A percentile compares a stretch with the other conserved stretches of the same genome.
Conservation (phyloP, 345 rosid species). For the Melastoma malabathricum region DNA sequence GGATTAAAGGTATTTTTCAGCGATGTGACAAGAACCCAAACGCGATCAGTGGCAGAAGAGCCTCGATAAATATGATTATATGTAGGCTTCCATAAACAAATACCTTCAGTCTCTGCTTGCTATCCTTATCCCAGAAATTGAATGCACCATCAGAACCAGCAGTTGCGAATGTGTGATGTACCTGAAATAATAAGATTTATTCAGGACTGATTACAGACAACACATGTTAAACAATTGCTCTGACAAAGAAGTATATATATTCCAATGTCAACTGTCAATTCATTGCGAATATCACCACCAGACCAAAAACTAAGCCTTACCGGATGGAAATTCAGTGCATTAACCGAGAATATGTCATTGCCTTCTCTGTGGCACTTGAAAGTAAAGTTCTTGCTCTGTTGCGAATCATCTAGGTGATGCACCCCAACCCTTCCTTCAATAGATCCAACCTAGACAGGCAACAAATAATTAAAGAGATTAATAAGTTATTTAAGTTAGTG, state of each 20-base stretch:
- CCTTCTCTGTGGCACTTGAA: slow-evolving; percentile 96
- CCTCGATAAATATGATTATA: too few species aligned
- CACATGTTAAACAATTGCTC: neutral
- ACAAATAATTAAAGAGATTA: neutral
- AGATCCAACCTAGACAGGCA: slow-evolving; percentile 62
- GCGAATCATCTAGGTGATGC: slow-evolving; percentile 89
- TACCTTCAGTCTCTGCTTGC: slow-evolving; percentile 97
- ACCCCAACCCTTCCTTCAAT: slow-evolving; percentile 99
- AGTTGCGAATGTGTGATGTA: slow-evolving; percentile 92
- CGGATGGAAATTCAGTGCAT: slow-evolving; percentile 89
- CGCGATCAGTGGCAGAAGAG: too few species aligned
- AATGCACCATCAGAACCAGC: slow-evolving; percentile 98
- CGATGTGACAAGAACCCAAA: too few species aligned
- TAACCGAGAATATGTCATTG: slow-evolving; percentile 84
- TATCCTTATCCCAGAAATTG: slow-evolving; percentile 99
- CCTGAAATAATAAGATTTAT: slow-evolving; percentile 22
- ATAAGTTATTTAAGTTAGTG: too few species aligned
- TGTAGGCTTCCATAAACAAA: too few species aligned
- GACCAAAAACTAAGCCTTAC: slow-evolving; percentile 28
- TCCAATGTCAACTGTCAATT: too few species aligned
- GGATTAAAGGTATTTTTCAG: too few species aligned
- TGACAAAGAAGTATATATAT: neutral
- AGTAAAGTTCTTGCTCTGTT: slow-evolving; percentile 72
- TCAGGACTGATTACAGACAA: neutral
- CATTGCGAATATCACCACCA: neutral